Percentiles rank a stretch among this genome's conserved stretches.
Evolutionary conservation across 139 green algal species (phyloP).

Genomic region (Ettlia oleoabundans): DNA sequence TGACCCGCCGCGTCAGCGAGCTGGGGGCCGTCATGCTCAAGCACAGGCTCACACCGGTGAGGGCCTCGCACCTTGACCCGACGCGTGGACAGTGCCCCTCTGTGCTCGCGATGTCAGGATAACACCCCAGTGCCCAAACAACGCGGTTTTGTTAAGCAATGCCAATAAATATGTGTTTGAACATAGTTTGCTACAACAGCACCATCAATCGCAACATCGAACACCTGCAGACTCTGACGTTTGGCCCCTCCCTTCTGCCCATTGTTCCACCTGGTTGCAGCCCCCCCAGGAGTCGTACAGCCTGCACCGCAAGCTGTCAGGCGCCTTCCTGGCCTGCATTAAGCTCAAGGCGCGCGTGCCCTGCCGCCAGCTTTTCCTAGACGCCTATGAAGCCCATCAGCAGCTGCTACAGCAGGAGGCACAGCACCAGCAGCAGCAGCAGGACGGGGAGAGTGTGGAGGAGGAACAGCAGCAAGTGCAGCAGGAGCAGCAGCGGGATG

Average conservation of each 20-base stretch:
- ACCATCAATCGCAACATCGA: no score
- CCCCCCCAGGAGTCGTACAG: conserved; percentile 95
- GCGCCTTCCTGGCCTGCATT: conserved; percentile 95
- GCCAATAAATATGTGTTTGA: neutral
- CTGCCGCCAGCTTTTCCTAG: conserved; percentile 67
- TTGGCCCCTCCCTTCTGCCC: no score
- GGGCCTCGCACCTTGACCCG: no score
- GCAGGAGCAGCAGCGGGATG: neutral
- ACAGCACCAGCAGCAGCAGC: no score
- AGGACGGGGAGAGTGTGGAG: no score
- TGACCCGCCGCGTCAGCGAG: conserved; percentile 62
- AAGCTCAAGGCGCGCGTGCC: conserved; percentile 86
- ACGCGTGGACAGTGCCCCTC: no score
- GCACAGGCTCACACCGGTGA: conserved; percentile 83
- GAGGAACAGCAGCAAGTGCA: neutral
- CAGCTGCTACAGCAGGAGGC: neutral
- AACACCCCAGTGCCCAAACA: neutral
- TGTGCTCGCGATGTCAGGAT: no score
- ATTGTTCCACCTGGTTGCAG: neutral
- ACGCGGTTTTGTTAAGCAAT: neutral
- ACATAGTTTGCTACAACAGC: neutral
- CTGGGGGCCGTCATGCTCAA: conserved; percentile 90
- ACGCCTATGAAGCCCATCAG: conserved; percentile 9
- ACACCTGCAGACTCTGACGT: no score
- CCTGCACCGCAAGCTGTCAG: conserved; percentile 94